Conservation (phyloP, 2,329 filamentous ascomycete species). For the Epichloe gansuensis region DNA sequence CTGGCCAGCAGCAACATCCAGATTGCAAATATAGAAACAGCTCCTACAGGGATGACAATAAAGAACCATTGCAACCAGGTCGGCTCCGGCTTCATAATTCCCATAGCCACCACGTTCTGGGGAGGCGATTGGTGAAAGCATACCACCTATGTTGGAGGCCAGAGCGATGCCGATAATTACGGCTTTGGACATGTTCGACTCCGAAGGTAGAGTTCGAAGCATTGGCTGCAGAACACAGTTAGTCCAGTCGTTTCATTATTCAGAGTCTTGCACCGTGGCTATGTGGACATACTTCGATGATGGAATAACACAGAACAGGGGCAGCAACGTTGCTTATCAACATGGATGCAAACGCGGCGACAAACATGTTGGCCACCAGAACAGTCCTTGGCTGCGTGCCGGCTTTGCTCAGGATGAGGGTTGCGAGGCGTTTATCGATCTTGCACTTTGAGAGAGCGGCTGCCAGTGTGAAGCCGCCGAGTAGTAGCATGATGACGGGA, state of each 20-base stretch:
- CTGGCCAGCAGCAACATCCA: slow-evolving; percentile 77
- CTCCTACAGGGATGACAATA: slow-evolving; percentile 81
- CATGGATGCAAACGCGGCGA: slow-evolving; percentile 96
- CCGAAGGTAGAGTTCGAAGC: slow-evolving; percentile 79
- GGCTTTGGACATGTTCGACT: slow-evolving; percentile 88
- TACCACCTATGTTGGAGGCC: slow-evolving; percentile 89
- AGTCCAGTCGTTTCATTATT: background rate
- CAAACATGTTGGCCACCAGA: slow-evolving; percentile 95
- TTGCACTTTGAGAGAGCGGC: slow-evolving; percentile 94
- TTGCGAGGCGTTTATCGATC: slow-evolving; percentile 94
- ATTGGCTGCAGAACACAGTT: slow-evolving; percentile 50
- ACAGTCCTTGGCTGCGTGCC: slow-evolving; percentile 84
- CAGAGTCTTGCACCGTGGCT: background rate
- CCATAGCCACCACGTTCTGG: slow-evolving; percentile 91
- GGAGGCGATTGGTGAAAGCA: slow-evolving; percentile 96
- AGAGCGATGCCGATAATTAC: slow-evolving; percentile 91
- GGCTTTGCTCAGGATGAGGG: slow-evolving; percentile 90
- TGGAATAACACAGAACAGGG: slow-evolving; percentile 92
- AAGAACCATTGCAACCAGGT: slow-evolving; percentile 98
- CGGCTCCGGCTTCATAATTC: slow-evolving; percentile 86
- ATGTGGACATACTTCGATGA: slow-evolving; percentile 63
- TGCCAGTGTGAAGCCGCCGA: slow-evolving; percentile 92
- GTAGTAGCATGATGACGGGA: slow-evolving; percentile 92
- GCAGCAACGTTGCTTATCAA: slow-evolving; percentile 98
- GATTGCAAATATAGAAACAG: slow-evolving; percentile 76